These are phyloP conservation scores for Brasilioporus rufonigricans DNA, from an alignment of 768 basidiomycete species.

Conservation along the genomic window DNA sequence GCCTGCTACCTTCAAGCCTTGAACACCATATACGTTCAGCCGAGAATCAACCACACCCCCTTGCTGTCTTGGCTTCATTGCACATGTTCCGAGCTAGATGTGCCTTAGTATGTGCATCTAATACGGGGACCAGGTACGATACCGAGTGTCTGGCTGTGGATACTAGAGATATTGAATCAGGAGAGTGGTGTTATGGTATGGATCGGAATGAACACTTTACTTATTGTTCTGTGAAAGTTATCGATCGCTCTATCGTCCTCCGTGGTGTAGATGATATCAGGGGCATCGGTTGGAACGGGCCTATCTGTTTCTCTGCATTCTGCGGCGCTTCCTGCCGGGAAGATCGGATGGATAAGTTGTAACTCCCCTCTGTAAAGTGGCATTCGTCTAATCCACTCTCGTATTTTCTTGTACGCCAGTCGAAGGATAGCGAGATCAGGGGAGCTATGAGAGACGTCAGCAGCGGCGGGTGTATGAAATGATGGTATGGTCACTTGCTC, in stretches of 20 bases:
- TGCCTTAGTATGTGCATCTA: neutral
- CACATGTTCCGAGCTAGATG: conserved; percentile 58
- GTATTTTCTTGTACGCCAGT: conserved; percentile 26
- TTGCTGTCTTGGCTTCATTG: conserved; percentile 58
- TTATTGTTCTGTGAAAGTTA: conserved; percentile 19
- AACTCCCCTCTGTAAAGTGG: conserved; percentile 36
- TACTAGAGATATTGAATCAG: conserved; percentile 16
- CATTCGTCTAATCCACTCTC: conserved; percentile 41
- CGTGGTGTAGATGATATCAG: conserved; percentile 31
- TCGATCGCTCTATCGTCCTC: conserved; percentile 37
- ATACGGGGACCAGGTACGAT: neutral
- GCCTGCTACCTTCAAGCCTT: conserved; percentile 60
- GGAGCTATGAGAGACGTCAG: conserved; percentile 9
- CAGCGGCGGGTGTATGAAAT: neutral
- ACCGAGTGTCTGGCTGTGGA: conserved; percentile 35
- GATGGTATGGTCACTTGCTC: conserved; percentile 35
- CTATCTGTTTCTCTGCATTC: conserved; percentile 13
- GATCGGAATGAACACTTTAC: conserved; percentile 9
- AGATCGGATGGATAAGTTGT: conserved; percentile 14
- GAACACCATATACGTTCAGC: conserved; percentile 62
- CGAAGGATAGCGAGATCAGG: conserved; percentile 27
- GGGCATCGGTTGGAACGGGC: conserved; percentile 25
- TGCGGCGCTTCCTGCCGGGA: conserved; percentile 27
- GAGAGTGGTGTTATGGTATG: no score
- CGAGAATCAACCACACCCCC: conserved; percentile 61